Conservation (phyloP, 2,329 filamentous ascomycete species). For the Neofusicoccum laricinum region DNA sequence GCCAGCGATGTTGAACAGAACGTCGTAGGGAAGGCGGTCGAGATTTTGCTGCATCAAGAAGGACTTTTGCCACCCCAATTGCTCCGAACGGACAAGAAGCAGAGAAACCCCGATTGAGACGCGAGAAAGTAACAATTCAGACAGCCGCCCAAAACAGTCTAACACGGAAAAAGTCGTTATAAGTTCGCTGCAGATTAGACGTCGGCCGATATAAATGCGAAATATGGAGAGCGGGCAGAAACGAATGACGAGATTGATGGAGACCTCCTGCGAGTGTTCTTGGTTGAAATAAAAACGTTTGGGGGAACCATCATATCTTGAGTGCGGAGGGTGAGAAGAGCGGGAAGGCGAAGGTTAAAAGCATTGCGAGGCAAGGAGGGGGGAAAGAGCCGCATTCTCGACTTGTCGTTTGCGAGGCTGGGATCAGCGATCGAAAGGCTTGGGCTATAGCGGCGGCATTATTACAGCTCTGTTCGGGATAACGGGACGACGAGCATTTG, state of each 20-base stretch:
- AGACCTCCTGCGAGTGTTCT: constrained; percentile 6
- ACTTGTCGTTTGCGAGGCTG: background rate
- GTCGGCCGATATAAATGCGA: background rate
- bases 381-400: too few species aligned
- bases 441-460: too few species aligned
- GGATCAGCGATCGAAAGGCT: too few species aligned
- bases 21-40: constrained; percentile 59
- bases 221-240: background rate
- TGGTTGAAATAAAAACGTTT: background rate
- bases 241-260: background rate
- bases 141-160: background rate
- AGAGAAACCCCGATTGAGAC: background rate
- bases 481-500: too few species aligned
- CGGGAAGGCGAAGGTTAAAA: background rate
- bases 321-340: background rate
- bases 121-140: background rate
- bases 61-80: constrained; percentile 13
- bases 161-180: background rate
- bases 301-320: background rate
- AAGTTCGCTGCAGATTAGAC: too few species aligned
- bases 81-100: background rate
- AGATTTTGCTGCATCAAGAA: constrained; percentile 31
- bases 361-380: background rate
- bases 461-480: too few species aligned
- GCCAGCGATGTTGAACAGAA: constrained; percentile 58